A percentile compares a stretch with the other conserved stretches of the same genome.
phyloP scores from a whole-genome alignment of 2,329 filamentous ascomycete genomes.

The Aurifilum marmelostoma region DNA sequence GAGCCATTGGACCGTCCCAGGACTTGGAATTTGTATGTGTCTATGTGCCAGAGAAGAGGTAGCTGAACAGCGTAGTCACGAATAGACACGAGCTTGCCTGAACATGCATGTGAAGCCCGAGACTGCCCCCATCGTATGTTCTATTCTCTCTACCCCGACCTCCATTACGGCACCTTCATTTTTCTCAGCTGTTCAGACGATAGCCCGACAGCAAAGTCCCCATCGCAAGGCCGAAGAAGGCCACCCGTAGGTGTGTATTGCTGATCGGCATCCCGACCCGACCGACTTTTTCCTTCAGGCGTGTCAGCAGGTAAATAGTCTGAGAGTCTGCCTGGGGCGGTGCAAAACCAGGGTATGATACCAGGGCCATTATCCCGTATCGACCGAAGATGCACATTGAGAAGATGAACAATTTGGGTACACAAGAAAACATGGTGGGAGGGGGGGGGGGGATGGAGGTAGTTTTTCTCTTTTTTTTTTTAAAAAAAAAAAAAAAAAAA shows the following conservation, averaged over 20 bases:
- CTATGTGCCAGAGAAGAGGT: not conserved
- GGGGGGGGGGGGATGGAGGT: too few species aligned
- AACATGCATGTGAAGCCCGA: not conserved
- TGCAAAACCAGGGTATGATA: too few species aligned
- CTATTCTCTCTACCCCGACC: too few species aligned
- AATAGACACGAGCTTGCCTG: not conserved
- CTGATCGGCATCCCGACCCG: not conserved
- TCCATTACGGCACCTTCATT: not conserved
- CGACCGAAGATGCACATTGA: not conserved
- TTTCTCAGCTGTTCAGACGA: not conserved
- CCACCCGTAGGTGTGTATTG: not conserved
- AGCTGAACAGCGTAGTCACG: not conserved
- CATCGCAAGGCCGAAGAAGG: not conserved
- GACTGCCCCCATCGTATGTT: not conserved
- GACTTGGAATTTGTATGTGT: not conserved
- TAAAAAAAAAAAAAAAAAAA: too few species aligned
- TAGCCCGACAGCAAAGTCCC: not conserved
- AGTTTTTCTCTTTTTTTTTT: too few species aligned
- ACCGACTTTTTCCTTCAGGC: not conserved
- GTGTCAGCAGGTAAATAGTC: not conserved
- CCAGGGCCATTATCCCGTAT: not conserved
- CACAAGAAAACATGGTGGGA: not conserved
- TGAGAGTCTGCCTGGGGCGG: constrained; percentile 10
- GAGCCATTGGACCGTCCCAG: not conserved
- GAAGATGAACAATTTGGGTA: not conserved